Evolutionary conservation across 805 yeast species (phyloP).

Genomic region (Ogataea saltuana): DNA sequence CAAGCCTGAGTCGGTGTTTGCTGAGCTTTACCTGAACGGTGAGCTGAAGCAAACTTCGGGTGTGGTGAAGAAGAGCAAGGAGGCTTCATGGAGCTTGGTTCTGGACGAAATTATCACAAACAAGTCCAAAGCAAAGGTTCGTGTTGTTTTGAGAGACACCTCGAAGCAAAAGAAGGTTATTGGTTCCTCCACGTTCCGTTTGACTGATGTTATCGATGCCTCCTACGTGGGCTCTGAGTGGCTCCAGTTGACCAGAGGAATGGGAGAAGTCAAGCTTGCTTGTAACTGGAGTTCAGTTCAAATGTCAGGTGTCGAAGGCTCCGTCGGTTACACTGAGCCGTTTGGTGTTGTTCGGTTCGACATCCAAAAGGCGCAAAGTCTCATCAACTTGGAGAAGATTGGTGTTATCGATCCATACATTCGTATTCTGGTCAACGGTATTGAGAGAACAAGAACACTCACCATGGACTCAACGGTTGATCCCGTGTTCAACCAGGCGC

Average conservation of each 20-base stretch:
- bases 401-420: constrained; percentile 94
- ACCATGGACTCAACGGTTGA: constrained; percentile 63
- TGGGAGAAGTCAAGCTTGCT: constrained; percentile 69
- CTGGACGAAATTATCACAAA: constrained; percentile 65
- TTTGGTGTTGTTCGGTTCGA: constrained; percentile 85
- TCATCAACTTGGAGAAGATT: constrained; percentile 81
- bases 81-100: constrained; percentile 65
- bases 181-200: constrained; percentile 58
- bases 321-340: constrained; percentile 88
- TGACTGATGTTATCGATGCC: constrained; percentile 71
- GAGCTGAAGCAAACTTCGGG: constrained; percentile 59
- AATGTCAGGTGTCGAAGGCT: constrained; percentile 62
- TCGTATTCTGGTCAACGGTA: constrained; percentile 75
- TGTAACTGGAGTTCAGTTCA: constrained; percentile 88
- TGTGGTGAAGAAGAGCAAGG: constrained; percentile 57
- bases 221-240: constrained; percentile 75
- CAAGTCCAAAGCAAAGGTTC: constrained; percentile 67
- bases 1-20: constrained; percentile 60
- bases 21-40: constrained; percentile 68
- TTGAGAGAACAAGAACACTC: constrained; percentile 74
- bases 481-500: constrained; percentile 83
- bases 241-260: constrained; percentile 68
- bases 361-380: constrained; percentile 67
- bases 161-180: constrained; percentile 55
- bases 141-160: constrained; percentile 65